phyloP scores from a whole-genome alignment of 2,329 filamentous ascomycete genomes.

The Nigrospora oryzae region DNA sequence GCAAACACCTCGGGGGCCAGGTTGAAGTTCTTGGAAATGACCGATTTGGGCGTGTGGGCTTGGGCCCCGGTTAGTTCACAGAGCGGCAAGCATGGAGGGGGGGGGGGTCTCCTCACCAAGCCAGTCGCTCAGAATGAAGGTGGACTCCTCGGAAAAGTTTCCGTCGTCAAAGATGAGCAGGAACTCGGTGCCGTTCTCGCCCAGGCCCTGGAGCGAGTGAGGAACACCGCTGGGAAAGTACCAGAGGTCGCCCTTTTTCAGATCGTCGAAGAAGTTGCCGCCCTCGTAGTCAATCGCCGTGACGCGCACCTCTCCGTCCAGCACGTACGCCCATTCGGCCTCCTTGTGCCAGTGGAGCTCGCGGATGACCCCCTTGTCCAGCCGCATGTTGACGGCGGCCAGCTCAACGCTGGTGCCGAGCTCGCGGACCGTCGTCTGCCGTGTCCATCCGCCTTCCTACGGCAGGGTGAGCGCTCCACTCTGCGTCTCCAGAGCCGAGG shows the following conservation, averaged over 20 bases:
- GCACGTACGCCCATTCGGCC: slow-evolving; percentile 70
- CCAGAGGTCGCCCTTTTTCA: slow-evolving; percentile 71
- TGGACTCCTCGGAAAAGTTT: slow-evolving; percentile 51
- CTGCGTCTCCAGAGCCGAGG: too few species aligned
- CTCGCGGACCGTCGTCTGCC: slow-evolving; percentile 62
- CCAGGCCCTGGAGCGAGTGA: slow-evolving; percentile 67
- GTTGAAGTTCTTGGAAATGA: slow-evolving; percentile 69
- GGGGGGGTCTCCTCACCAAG: slow-evolving; percentile 35
- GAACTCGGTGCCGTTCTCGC: slow-evolving; percentile 57
- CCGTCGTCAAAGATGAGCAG: slow-evolving; percentile 41
- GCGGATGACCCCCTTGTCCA: slow-evolving; percentile 63
- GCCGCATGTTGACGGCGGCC: slow-evolving; percentile 71
- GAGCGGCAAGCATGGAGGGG: slow-evolving; percentile 2
- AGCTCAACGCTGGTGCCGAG: slow-evolving; percentile 60
- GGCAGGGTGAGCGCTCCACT: neutral
- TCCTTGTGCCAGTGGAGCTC: slow-evolving; percentile 79
- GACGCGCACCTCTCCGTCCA: slow-evolving; percentile 62
- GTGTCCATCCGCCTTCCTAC: slow-evolving; percentile 68
- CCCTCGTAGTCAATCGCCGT: slow-evolving; percentile 69
- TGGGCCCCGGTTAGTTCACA: slow-evolving; percentile 12
- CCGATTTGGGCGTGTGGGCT: slow-evolving; percentile 64
- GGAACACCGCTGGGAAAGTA: slow-evolving; percentile 74
- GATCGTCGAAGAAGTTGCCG: slow-evolving; percentile 68
- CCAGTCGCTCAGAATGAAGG: slow-evolving; percentile 68
- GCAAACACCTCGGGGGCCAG: slow-evolving; percentile 62